Base-by-base conservation (phyloP, 805 yeast species). In the Scheffersomyces spartinae region DNA sequence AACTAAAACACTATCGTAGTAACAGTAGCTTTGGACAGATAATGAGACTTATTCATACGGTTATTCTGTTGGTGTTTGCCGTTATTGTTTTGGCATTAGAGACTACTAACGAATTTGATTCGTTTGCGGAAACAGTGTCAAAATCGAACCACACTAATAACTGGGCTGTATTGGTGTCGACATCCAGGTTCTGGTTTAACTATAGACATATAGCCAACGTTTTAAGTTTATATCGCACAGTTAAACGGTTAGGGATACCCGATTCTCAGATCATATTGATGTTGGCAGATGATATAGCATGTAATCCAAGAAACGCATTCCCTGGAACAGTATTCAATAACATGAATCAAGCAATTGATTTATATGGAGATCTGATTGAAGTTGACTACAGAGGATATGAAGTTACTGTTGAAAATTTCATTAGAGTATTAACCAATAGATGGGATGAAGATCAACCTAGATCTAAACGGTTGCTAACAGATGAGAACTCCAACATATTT, bases 161-260 rank as follows among this genome's bases (percentile, higher is more conserved):
- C 45, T 71, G 76, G 77, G 88, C 98, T 0, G 97, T 91, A 4
- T 57, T 91, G 23, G 95, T 91, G 19, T 84, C 95, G 2, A 88
- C 99, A 1, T 85, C 96, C 8, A 61, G 97, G 32, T 91, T 91
- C 55, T 91, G 99, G 99, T 91, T 91, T 65, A 91, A 91, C 52
- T 91, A 91, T 47, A 67, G 98, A 47, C 99, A 91, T 51, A 83
- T 88, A 84, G 97, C 98, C 19, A 91, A 91, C 52, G 94, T 81
- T 16, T 61, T 91, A 38, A 79, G 94, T 45, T 75, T 91, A 71
- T 91, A 91, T 58, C 68, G 98, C 39, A 91, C 97, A 0, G 97
- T 91, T 19, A 91, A 88, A 52, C 64, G 98, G 40, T 55, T 91
- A 26, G 99, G 98, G 2, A 91, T 91, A 14, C 99, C 99, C 0